These are phyloP conservation scores for Bigelowiella natans DNA, from an alignment of 78 protist species.

Conservation along the genomic window DNA sequence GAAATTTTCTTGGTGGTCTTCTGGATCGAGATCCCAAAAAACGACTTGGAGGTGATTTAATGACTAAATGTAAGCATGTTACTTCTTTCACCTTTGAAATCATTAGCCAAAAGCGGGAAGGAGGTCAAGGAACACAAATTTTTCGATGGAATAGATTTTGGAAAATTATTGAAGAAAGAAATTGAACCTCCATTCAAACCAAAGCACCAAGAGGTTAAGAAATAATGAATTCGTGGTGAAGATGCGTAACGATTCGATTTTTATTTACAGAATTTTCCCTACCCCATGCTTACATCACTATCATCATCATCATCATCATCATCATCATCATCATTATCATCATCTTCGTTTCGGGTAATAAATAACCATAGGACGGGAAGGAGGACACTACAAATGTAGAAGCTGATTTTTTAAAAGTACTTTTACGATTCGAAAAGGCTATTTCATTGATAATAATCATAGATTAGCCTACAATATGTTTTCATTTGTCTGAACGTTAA, in stretches of 20 bases:
- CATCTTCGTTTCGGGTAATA: too few relatives aligned
- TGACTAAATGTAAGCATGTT: too few relatives aligned
- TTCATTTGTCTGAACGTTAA: too few relatives aligned
- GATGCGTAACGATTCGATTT: not conserved
- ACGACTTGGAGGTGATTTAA: too few relatives aligned
- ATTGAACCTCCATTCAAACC: conserved; percentile 13
- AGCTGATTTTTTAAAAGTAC: not conserved
- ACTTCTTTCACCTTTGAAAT: too few relatives aligned
- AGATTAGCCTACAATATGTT: too few relatives aligned
- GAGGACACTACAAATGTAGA: not conserved
- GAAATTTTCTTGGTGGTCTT: not conserved
- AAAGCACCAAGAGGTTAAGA: not conserved
- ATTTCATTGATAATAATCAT: too few relatives aligned
- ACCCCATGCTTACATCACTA: too few relatives aligned
- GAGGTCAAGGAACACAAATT: not conserved
- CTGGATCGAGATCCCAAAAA: not conserved
- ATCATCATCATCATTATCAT: too few relatives aligned
- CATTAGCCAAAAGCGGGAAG: not conserved
- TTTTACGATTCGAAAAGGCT: too few relatives aligned
- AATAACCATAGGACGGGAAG: not conserved
- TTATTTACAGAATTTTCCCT: not conserved
- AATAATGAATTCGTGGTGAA: not conserved
- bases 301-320: too few relatives aligned
- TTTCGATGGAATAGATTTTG: not conserved
- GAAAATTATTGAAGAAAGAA: not conserved